Evolutionary conservation across 495 filamentous ascomycete species (phyloP), one percentile per base, ranked within the genome.

Genomic region (Trichoderma erinaceum): DNA sequence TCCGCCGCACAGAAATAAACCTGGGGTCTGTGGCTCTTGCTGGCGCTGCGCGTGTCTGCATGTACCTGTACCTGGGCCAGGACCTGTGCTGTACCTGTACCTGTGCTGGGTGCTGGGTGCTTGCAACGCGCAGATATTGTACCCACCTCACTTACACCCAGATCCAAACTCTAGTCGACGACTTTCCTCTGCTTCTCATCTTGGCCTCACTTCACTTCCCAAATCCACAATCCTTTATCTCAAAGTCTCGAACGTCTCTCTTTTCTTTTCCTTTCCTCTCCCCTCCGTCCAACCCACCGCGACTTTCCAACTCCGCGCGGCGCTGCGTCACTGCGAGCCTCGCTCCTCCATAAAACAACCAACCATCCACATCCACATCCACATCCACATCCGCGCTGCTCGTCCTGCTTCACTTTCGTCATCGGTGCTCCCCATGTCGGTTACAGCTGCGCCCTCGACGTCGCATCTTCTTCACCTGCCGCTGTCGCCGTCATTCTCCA

Each of bases 121-220:
- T 38, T 38, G 35, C 4, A 38, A 38, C 8, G 35, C 35, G 35
- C 35, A 38, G 35, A 52, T 23, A 11, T 6, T 11, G 46, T 23
- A 52, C 56, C 56, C 56, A 27, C n/a, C 56, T 56, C 50, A 56
- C 50, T 56, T 56, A 56, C 50, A 56, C 50, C 50, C 50, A 56
- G 50, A 56, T 56, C 50, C 15, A 56, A 56, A n/a, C 50, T 56
- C 50, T n/a, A 7, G 5, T 48, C 44, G 12, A 48, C 44, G 15
- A 48, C 25, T 61, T 61, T 16, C 27, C 56, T 61, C 56, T 61
- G 23, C 25, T 61, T 18, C 16, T 61, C 56, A 61, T 29, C 56
- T 61, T 61, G 56, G 56, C 56, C 56, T 61, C 56, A 61, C 56
- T 13, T 61, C 48, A n/a, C n/a, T 21, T 25, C 56, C 25, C 56